These are phyloP conservation scores for Colletotrichum agaves DNA, from an alignment of 2,329 filamentous ascomycete species.

Conservation along the genomic window DNA sequence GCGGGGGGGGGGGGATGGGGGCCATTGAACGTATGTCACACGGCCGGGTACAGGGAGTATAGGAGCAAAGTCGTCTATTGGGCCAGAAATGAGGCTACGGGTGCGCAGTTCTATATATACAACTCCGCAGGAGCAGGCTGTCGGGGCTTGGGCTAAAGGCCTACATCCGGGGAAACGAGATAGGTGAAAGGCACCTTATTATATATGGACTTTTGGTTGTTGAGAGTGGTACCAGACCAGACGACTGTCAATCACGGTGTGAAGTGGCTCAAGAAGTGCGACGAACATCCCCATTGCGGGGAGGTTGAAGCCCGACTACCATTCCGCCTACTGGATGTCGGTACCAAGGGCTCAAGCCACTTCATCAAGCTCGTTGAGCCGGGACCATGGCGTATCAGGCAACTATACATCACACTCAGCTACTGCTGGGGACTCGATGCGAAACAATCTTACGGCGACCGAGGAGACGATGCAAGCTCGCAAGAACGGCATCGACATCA, in stretches of 20 bases:
- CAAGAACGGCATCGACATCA: not conserved
- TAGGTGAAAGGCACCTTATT: too few species aligned
- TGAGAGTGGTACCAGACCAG: constrained; percentile 19
- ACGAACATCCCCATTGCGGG: constrained; percentile 18
- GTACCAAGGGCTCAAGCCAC: not conserved
- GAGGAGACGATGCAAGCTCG: constrained; percentile 17
- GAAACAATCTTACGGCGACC: constrained; percentile 22
- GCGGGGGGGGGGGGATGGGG: too few species aligned
- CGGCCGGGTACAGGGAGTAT: too few species aligned
- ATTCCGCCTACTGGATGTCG: constrained; percentile 15
- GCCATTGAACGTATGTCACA: too few species aligned
- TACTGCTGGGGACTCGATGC: constrained; percentile 22
- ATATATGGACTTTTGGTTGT: too few species aligned
- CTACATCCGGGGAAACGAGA: too few species aligned
- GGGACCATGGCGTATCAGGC: not conserved
- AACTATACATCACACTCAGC: constrained; percentile 25
- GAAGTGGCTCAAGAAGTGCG: constrained; percentile 23
- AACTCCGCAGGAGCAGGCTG: too few species aligned
- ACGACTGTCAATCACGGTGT: constrained; percentile 6
- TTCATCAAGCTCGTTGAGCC: constrained; percentile 23
- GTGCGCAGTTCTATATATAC: too few species aligned
- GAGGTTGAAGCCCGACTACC: not conserved
- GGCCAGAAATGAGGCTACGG: too few species aligned
- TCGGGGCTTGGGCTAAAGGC: too few species aligned
- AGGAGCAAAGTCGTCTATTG: too few species aligned